Base-by-base conservation (phyloP, 805 yeast genomes). In the Saccharomycopsis guyanensis region DNA sequence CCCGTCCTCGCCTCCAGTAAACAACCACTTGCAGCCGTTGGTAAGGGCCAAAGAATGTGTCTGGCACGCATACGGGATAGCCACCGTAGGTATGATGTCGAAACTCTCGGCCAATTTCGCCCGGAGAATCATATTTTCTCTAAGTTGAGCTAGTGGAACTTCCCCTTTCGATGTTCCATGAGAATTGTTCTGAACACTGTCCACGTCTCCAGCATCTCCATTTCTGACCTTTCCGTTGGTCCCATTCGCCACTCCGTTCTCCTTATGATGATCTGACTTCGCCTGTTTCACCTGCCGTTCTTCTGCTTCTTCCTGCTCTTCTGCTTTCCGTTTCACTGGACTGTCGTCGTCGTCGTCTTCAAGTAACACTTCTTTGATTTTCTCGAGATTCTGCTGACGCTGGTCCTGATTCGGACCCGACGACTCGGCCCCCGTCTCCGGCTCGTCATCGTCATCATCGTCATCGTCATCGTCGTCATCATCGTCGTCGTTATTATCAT, bases 1-100 rank as follows among this genome's bases (percentile, higher is more conserved):
- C 3, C 98, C 98, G 62, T 93, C 98, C 54, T 84, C 91, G 7
- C 97, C 97, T 18, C 98, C 98, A 0, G 96, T 82, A 56, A 89
- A 82, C 34, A 93, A 69, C 82, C 88, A 89, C 58, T 80, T 81
- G 36, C 88, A 81, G 4, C 94, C 95, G 56, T 75, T 77, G 1
- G 95, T 76, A 39, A 87, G 67, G 1, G 89, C 82, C 31, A 91
- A 55, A 2, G 93, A 74, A 62, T 87, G 87, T 27, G 93, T 82
- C 23, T 84, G 80, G 1, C 86, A 66, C 1, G 86, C 72, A 56
- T 86, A 87, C 1, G 95, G 91, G 8, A 89, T 80, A 1, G 97
- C 96, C 18, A 84, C 94, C 8, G 83, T 75, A 0, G 98, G 97
- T 33, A 76, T 70, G 2, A 91, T 78, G 47, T 85, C 94, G 55